Evolutionary conservation across 179 eudicot species (phyloP), one percentile per base, ranked within the genome.

Genomic region (Amaranthus tricolor): DNA sequence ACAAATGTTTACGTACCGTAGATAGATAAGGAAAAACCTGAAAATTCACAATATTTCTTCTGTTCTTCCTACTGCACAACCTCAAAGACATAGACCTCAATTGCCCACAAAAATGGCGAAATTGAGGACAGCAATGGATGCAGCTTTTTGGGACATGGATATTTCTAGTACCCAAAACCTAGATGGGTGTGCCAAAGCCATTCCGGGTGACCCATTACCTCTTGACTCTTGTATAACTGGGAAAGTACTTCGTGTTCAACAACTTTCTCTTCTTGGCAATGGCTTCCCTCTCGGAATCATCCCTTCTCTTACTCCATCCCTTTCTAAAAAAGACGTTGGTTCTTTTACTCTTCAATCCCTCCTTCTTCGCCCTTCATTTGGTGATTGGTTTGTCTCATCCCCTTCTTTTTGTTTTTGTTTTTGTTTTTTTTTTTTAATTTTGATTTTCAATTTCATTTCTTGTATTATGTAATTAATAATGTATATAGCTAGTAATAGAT

Each of bases 241-340:
- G 52, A 80, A 76, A 72, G 86, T 71, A 57, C 82, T 85, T 14
- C 77, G 98, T 73, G 72, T 83, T 5, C 91, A 86, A 68, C 95
- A 93, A 78, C 82, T 93, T 6, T 89, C 91, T 1, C 50, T 89
- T 19, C 19, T 93, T 43, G 75, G 87, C 14, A 81, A 77, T 62
- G 95, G 98, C 31, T 89, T 93, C 55, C 98, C 98, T 19, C 80
- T 93, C 13, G 95, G 98, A 1, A 66, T 93, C 8, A 82, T 93
- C 16, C 98, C 98, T 43, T 82, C 87, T 64, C 79, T 66, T 58
- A 68, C 88, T 11, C 89, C 89, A 6, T 13, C 49, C 57, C 47
- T 87, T 6, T n/a, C 71, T 9, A 75, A 75, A 3, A 85, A 88
- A 68, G 86, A 85, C 0, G 44, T 78, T 69, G 97, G 85, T 56